Conservation (phyloP, 352 stramenopile genomes). For the Stramenopiles sp. region DNA sequence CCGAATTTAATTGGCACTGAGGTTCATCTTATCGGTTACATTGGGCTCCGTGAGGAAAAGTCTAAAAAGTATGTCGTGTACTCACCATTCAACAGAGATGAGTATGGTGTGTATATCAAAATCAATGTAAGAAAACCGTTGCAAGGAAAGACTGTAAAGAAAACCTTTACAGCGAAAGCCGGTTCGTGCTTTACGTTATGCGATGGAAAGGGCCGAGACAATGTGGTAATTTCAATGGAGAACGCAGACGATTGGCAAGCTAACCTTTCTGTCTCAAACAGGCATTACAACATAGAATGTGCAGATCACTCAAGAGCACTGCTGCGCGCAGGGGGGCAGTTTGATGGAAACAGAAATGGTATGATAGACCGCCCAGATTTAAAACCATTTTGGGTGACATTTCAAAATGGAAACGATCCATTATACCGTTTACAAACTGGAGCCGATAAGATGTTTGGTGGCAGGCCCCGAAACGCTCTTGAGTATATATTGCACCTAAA, state of each 20-base stretch:
- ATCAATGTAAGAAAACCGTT: background rate
- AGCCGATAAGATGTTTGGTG: background rate
- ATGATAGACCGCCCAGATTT: background rate
- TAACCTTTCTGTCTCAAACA: background rate
- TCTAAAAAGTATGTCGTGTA: too few species aligned
- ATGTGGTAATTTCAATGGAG: background rate
- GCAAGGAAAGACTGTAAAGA: background rate
- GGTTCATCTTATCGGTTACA: too few species aligned
- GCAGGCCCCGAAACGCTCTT: background rate
- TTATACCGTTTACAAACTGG: background rate
- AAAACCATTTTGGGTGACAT: background rate
- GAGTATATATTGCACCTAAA: slow-evolving; percentile 1
- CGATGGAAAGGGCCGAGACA: background rate
- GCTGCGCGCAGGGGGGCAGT: background rate
- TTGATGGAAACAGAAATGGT: background rate
- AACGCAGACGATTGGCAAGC: background rate
- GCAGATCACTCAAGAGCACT: background rate
- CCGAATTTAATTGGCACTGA: too few species aligned
- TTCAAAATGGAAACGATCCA: background rate
- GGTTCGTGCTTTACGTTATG: background rate
- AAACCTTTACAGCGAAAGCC: background rate
- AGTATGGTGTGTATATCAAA: slow-evolving; percentile 1
- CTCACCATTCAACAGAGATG: background rate
- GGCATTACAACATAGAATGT: background rate
- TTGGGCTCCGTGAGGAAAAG: too few species aligned